Conservation (phyloP, 495 filamentous ascomycete genomes). For the Rostrohypoxylon terebratum region DNA sequence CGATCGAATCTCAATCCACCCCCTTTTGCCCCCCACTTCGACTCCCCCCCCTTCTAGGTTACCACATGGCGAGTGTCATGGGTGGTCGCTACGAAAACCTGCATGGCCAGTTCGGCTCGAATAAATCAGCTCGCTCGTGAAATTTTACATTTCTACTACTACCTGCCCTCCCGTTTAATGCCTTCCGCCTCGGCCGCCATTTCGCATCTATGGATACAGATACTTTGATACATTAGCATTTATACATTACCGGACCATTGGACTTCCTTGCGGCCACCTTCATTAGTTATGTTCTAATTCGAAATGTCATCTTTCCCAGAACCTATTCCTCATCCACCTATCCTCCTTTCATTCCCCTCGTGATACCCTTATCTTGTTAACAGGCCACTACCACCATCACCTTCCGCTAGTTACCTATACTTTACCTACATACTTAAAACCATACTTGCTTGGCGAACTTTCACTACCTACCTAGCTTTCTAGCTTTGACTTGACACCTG, state of each 20-base stretch:
- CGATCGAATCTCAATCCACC: constrained; percentile 43
- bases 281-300: constrained; percentile 25
- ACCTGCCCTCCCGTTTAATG: constrained; percentile 43
- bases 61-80: constrained; percentile 63
- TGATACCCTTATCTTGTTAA: constrained; percentile 44
- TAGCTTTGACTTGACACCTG: not conserved
- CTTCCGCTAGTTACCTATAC: constrained; percentile 23
- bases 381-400: not conserved
- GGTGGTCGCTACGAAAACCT: constrained; percentile 42
- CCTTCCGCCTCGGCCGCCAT: constrained; percentile 38
- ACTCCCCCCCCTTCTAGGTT: constrained; percentile 51
- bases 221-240: constrained; percentile 12
- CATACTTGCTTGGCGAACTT: constrained; percentile 27
- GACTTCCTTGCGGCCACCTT: constrained; percentile 15
- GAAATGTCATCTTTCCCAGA: constrained; percentile 39
- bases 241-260: constrained; percentile 33
- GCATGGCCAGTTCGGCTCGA: constrained; percentile 42
- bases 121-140: constrained; percentile 39
- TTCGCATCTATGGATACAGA: constrained; percentile 33
- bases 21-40: constrained; percentile 39
- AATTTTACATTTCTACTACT: constrained; percentile 44
- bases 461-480: not conserved
- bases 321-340: constrained; percentile 21
- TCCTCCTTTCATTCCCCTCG: constrained; percentile 33
- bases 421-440: constrained; percentile 11